Evolutionary conservation across 768 basidiomycete genomes (phyloP).

Genomic region (Strobilomyces dryophilus): DNA sequence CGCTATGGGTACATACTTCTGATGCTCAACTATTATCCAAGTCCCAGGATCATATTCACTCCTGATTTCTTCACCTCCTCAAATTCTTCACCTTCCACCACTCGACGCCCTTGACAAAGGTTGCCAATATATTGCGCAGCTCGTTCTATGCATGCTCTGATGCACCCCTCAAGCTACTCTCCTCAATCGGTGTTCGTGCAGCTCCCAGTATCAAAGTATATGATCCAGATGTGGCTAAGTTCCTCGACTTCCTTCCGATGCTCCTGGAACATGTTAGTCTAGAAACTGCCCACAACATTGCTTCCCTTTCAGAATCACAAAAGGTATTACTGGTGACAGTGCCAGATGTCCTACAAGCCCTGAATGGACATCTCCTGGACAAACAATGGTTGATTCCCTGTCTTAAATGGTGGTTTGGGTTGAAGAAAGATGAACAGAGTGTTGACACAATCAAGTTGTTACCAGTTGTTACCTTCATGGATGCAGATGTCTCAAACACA

Average conservation of each 20-base stretch:
- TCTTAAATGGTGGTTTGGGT: conserved; percentile 80
- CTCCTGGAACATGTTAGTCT: conserved; percentile 47
- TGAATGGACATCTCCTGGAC: conserved; percentile 63
- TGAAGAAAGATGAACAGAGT: conserved; percentile 31
- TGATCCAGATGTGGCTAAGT: conserved; percentile 28
- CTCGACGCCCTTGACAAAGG: neutral
- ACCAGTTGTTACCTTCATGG: conserved; percentile 60
- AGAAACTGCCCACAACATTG: conserved; percentile 63
- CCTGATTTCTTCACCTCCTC: neutral
- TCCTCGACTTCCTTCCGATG: neutral
- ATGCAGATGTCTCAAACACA: conserved; percentile 47
- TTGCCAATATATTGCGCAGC: neutral
- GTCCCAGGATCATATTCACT: neutral
- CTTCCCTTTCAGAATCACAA: conserved; percentile 54
- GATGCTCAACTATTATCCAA: neutral
- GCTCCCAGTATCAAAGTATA: neutral
- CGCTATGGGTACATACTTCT: neutral
- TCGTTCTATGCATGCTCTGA: neutral
- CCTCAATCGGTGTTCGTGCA: neutral
- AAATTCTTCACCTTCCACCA: neutral
- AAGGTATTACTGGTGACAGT: conserved; percentile 41
- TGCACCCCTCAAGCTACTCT: neutral
- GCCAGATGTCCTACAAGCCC: conserved; percentile 72
- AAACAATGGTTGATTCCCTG: conserved; percentile 77
- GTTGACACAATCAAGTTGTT: conserved; percentile 58